Evolutionary conservation across 2,329 filamentous ascomycete species (phyloP).

Genomic region (Talaromyces sp.): DNA sequence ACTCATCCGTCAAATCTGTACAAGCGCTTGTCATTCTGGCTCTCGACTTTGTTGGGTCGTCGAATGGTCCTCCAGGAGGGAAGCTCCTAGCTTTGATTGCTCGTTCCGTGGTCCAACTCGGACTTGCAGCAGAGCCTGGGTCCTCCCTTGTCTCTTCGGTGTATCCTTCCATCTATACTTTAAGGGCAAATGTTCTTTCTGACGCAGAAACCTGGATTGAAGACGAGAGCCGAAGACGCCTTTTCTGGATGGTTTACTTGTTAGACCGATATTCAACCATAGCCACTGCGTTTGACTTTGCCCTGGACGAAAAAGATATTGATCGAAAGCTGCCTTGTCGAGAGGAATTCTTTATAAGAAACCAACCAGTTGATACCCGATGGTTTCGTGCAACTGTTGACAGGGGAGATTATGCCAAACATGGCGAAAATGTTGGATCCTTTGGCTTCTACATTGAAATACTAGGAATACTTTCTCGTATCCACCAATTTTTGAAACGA

Average conservation of each 20-base stretch:
- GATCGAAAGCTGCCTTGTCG: constrained; percentile 81
- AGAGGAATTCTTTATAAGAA: constrained; percentile 78
- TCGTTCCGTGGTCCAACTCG: constrained; percentile 80
- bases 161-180: constrained; percentile 81
- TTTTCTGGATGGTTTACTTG: constrained; percentile 94
- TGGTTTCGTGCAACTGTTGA: constrained; percentile 62
- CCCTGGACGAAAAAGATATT: constrained; percentile 81
- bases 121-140: constrained; percentile 74
- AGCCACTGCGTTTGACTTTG: constrained; percentile 87
- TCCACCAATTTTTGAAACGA: constrained; percentile 82
- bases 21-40: constrained; percentile 84
- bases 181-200: constrained; percentile 76
- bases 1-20: constrained; percentile 79
- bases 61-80: constrained; percentile 88
- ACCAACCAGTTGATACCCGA: constrained; percentile 74
- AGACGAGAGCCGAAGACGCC: constrained; percentile 73
- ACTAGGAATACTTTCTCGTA: constrained; percentile 75
- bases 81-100: constrained; percentile 86
- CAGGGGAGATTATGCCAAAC: constrained; percentile 57
- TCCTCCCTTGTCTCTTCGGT: constrained; percentile 72
- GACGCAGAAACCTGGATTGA: constrained; percentile 82
- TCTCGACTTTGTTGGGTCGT: constrained; percentile 75
- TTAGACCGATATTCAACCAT: constrained; percentile 87
- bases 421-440: constrained; percentile 74
- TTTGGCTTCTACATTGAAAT: constrained; percentile 91